phyloP scores from a whole-genome alignment of 2,329 filamentous ascomycete genomes.

The Diaporthe sp. region DNA sequence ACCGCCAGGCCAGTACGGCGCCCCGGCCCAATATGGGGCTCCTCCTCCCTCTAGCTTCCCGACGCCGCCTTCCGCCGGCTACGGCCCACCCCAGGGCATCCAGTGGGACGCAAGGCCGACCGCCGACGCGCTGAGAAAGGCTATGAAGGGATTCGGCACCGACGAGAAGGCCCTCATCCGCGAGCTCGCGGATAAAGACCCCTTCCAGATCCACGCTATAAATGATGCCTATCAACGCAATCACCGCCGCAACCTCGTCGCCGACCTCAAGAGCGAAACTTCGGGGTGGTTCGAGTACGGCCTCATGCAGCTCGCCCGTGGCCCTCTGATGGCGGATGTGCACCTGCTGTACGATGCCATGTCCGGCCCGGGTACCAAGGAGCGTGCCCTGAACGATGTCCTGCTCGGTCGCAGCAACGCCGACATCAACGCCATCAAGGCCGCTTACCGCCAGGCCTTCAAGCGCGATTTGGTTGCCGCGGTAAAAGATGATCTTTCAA shows the following conservation, averaged over 20 bases:
- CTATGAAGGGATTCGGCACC: constrained; percentile 94
- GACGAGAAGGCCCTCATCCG: constrained; percentile 83
- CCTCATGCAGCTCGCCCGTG: constrained; percentile 80
- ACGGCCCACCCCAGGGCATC: constrained; percentile 78
- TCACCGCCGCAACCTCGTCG: constrained; percentile 76
- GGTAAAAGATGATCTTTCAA: constrained; percentile 82
- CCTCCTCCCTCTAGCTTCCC: constrained; percentile 48
- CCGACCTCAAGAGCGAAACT: constrained; percentile 84
- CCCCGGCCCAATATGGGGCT: constrained; percentile 41
- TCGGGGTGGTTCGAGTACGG: constrained; percentile 80
- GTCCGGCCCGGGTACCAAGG: constrained; percentile 86
- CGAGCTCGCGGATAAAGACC: constrained; percentile 78
- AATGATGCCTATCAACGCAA: constrained; percentile 74
- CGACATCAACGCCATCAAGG: constrained; percentile 88
- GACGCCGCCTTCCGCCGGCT: constrained; percentile 78
- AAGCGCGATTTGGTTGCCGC: constrained; percentile 76
- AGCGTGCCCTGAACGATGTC: constrained; percentile 86
- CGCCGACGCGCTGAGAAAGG: constrained; percentile 78
- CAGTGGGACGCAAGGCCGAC: constrained; percentile 77
- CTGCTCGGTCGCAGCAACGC: constrained; percentile 87
- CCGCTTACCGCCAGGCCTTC: constrained; percentile 78
- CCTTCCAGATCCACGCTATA: constrained; percentile 80
- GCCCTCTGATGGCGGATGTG: constrained; percentile 83
- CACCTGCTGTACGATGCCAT: constrained; percentile 78
- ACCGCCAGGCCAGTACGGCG: constrained; percentile 45